These are phyloP conservation scores for Sporisorium reilianum DNA, from an alignment of 1,284 basidiomycete genomes.

Conservation along the genomic window DNA sequence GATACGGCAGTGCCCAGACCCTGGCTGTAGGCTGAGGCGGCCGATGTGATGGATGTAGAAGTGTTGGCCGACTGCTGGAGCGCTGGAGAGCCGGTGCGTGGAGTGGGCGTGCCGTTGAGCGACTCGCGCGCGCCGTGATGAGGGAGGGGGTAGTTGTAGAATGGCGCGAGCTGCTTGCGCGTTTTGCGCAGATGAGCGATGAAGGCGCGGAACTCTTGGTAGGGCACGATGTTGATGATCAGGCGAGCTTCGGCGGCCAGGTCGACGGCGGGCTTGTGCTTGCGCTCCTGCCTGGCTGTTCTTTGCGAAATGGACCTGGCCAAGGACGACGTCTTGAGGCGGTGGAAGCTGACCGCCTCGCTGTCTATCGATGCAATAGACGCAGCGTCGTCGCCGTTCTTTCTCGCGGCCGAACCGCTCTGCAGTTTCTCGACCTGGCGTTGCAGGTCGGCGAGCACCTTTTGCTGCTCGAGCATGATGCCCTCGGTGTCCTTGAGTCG, in stretches of 20 bases:
- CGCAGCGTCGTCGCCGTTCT: conserved; percentile 23
- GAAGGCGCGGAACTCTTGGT: conserved; percentile 86
- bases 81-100: conserved; percentile 38
- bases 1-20: conserved; percentile 22
- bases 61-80: conserved; percentile 11
- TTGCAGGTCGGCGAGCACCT: conserved; percentile 82
- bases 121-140: conserved; percentile 23
- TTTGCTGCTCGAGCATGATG: conserved; percentile 66
- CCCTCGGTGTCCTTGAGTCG: conserved; percentile 87
- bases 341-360: conserved; percentile 46
- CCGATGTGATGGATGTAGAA: conserved; percentile 25
- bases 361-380: conserved; percentile 39
- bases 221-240: conserved; percentile 74
- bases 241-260: conserved; percentile 46
- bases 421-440: conserved; percentile 78
- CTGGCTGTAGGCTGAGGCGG: conserved; percentile 47
- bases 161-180: conserved; percentile 71
- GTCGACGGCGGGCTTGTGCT: conserved; percentile 26
- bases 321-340: conserved; percentile 42
- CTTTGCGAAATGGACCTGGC: conserved; percentile 39
- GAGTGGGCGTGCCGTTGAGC: conserved; percentile 33
- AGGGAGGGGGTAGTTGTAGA: conserved; percentile 52
- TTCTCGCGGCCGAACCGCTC: conserved; percentile 21
- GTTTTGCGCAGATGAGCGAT: conserved; percentile 82
- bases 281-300: conserved; percentile 28